Conservation (phyloP, 768 basidiomycete genomes). For the Amanita brunnescens region DNA sequence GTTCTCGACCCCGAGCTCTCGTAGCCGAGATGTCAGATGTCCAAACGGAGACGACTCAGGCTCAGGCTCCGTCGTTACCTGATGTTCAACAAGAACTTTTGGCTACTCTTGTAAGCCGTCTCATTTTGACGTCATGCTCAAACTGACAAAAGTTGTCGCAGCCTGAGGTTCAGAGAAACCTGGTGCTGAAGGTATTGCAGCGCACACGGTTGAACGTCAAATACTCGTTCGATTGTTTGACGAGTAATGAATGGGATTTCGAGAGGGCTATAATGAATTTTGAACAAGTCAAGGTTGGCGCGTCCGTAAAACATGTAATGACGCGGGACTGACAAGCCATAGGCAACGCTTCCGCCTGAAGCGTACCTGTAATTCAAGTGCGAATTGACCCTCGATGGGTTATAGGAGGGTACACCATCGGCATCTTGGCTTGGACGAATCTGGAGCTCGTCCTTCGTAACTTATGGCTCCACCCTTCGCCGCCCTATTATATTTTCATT, state of each 20-base stretch:
- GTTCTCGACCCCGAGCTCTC: constrained; percentile 11
- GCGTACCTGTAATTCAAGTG: background rate
- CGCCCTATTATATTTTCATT: background rate
- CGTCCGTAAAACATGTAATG: background rate
- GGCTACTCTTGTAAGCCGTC: constrained; percentile 44
- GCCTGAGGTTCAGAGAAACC: constrained; percentile 62
- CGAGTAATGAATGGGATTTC: constrained; percentile 79
- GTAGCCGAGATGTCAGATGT: constrained; percentile 19
- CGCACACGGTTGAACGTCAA: constrained; percentile 72
- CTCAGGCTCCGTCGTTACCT: constrained; percentile 23
- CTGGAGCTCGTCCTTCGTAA: background rate
- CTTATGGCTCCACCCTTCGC: background rate
- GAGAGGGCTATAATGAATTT: constrained; percentile 78
- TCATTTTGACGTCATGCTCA: constrained; percentile 10
- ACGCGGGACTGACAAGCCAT: background rate
- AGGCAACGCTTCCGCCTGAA: background rate
- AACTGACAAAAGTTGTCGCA: constrained; percentile 18
- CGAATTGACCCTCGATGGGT: background rate
- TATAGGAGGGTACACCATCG: background rate
- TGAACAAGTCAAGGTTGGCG: constrained; percentile 73
- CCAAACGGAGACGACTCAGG: constrained; percentile 16
- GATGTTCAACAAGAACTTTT: constrained; percentile 44
- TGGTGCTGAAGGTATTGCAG: constrained; percentile 62
- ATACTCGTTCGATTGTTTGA: constrained; percentile 79
- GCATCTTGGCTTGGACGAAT: background rate